phyloP scores from a whole-genome alignment of 2,329 filamentous ascomycete species.

The Colletotrichum endophyticum region DNA sequence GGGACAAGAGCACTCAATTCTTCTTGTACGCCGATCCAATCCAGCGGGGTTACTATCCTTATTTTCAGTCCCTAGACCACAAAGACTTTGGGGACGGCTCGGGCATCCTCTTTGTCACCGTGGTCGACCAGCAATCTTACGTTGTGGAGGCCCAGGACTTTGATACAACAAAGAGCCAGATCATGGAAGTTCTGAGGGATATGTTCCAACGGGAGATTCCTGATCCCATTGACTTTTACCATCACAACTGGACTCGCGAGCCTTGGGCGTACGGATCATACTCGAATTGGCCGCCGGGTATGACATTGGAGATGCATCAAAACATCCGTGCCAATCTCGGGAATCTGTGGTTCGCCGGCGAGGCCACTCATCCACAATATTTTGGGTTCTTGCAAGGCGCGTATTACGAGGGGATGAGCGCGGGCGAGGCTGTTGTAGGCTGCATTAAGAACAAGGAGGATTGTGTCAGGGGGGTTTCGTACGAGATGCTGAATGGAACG shows the following conservation, averaged over 20 bases:
- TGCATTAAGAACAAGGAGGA: constrained; percentile 30
- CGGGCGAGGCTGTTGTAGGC: constrained; percentile 47
- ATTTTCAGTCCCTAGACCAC: constrained; percentile 67
- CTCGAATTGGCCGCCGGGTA: constrained; percentile 70
- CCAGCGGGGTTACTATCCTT: constrained; percentile 50
- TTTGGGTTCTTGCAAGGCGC: constrained; percentile 71
- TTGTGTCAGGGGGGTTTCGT: constrained; percentile 29
- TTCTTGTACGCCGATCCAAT: constrained; percentile 50
- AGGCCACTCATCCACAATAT: constrained; percentile 66
- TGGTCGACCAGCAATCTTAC: constrained; percentile 61
- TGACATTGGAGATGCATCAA: constrained; percentile 69
- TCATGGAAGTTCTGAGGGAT: constrained; percentile 58
- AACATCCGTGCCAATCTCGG: constrained; percentile 70
- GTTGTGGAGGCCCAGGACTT: constrained; percentile 64
- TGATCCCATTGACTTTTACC: constrained; percentile 64
- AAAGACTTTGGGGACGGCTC: constrained; percentile 64
- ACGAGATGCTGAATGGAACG: constrained; percentile 35
- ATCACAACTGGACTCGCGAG: constrained; percentile 60
- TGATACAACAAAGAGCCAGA: constrained; percentile 60
- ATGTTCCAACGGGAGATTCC: constrained; percentile 66
- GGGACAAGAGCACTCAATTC: constrained; percentile 51
- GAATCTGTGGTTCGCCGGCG: constrained; percentile 68
- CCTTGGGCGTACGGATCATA: constrained; percentile 64
- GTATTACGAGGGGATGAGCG: constrained; percentile 60
- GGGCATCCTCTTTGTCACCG: constrained; percentile 70